Conservation (phyloP, 192 early-diverging fungal genomes). For the Backusella australiensis region DNA sequence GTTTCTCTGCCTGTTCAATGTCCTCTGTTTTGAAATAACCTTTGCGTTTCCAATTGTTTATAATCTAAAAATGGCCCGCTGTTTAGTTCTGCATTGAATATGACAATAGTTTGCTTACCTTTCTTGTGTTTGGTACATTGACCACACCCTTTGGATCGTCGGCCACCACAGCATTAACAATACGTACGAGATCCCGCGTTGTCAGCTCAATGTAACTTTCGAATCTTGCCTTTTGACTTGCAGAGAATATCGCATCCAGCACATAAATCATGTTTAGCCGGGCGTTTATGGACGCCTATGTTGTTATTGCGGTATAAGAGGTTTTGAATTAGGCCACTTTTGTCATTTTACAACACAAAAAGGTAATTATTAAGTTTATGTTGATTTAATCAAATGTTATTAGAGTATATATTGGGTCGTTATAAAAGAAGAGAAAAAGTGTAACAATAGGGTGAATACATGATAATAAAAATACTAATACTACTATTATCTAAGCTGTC, state of each 20-base stretch:
- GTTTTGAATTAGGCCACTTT: constrained; percentile 1
- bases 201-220: constrained; percentile 50
- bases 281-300: constrained; percentile 46
- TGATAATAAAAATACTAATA: background rate
- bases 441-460: background rate
- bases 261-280: constrained; percentile 59
- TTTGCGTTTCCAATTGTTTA: constrained; percentile 37
- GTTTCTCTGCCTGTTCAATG: constrained; percentile 40
- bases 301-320: background rate
- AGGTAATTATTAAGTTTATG: background rate
- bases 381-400: background rate
- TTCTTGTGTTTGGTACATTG: constrained; percentile 51
- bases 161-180: constrained; percentile 43
- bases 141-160: constrained; percentile 48
- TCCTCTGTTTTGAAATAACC: constrained; percentile 24
- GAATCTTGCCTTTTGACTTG: constrained; percentile 43
- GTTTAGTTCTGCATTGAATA: background rate
- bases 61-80: constrained; percentile 3
- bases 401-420: background rate
- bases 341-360: background rate
- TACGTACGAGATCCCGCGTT: constrained; percentile 37
- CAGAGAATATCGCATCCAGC: constrained; percentile 49
- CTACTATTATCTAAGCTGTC: background rate
- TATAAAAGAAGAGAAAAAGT: background rate
- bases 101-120: constrained; percentile 29